A percentile compares a stretch with the other conserved stretches of the same genome.
Evolutionary conservation across 176 grass and related monocot genomes (phyloP).

Genomic region (Thinopyrum elongatum): DNA sequence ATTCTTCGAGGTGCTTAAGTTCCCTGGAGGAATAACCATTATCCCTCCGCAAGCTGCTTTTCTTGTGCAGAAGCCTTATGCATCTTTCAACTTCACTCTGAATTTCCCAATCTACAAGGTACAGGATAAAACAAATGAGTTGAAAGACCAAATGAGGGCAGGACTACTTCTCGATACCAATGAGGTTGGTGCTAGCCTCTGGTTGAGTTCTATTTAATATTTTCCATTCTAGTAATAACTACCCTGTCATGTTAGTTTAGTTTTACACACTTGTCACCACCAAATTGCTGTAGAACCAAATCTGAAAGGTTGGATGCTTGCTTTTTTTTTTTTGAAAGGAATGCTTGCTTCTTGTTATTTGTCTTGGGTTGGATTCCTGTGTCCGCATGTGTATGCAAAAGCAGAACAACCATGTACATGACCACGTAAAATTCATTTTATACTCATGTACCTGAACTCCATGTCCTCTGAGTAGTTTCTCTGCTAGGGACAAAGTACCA

Average conservation of each 20-base stretch:
- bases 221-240: not conserved
- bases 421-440: not conserved
- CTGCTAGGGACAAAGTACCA: not conserved
- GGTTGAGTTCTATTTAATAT: not conserved
- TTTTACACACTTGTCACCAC: not conserved
- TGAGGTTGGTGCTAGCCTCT: constrained; percentile 54
- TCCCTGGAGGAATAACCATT: constrained; percentile 91
- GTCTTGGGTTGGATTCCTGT: not conserved
- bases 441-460: constrained; percentile 3
- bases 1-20: constrained; percentile 70
- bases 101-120: constrained; percentile 82
- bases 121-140: constrained; percentile 49
- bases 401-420: not conserved
- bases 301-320: constrained; percentile 11
- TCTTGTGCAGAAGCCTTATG: constrained; percentile 69
- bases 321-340: constrained; percentile 5
- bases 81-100: constrained; percentile 85
- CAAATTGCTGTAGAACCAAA: not conserved
- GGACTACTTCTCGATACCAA: constrained; percentile 72
- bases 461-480: not conserved
- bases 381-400: not conserved
- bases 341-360: constrained; percentile 18
- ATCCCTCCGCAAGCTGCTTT: constrained; percentile 82
- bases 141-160: constrained; percentile 85
- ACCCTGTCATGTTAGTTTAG: constrained; percentile 6